phyloP scores from a whole-genome alignment of 257 asterid species.

The Solanum microdontum region DNA sequence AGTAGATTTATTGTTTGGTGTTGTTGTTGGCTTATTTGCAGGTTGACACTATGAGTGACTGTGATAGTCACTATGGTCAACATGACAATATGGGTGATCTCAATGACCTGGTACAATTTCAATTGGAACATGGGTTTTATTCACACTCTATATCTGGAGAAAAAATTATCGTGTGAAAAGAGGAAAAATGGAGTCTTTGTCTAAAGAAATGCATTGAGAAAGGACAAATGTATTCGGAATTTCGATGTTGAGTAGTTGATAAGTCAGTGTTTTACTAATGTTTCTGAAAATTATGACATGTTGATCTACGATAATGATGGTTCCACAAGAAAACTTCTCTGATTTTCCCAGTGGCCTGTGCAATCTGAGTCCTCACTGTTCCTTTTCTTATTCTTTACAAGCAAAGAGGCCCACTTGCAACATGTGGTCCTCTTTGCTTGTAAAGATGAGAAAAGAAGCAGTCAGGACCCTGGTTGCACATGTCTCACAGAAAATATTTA shows the following conservation, averaged over 20 bases:
- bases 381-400: constrained; percentile 62
- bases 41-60: no score
- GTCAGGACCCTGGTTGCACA: constrained; percentile 36
- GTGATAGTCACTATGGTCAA: no score
- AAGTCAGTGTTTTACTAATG: constrained; percentile 29
- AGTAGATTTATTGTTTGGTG: no score
- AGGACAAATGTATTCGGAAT: not conserved
- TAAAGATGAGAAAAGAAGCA: no score
- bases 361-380: constrained; percentile 67
- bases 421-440: no score
- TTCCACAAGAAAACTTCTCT: constrained; percentile 23
- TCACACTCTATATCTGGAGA: not conserved
- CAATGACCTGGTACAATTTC: not conserved
- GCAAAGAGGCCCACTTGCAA: constrained; percentile 62
- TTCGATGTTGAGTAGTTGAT: constrained; percentile 50
- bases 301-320: not conserved
- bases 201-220: no score
- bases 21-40: no score
- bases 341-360: constrained; percentile 49
- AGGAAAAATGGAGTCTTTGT: not conserved
- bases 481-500: constrained; percentile 49
- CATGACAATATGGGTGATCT: no score
- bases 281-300: constrained; percentile 22
- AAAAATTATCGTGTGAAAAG: not conserved
- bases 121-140: not conserved